Base-by-base conservation (phyloP, 768 basidiomycete species). In the Saitozyma podzolica region DNA sequence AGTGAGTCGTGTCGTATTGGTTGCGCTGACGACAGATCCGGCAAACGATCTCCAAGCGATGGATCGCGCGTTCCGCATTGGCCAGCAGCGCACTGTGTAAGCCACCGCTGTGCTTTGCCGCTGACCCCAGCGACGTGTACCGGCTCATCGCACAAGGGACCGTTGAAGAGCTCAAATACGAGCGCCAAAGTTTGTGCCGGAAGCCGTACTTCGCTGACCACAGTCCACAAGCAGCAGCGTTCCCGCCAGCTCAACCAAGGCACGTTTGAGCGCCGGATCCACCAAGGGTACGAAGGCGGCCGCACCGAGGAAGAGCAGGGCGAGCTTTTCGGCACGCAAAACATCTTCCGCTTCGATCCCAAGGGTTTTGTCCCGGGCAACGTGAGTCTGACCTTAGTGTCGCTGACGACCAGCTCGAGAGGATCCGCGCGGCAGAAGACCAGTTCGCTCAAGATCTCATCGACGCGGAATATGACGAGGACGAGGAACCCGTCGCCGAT, bases 41-140 rank as follows among this genome's bases (percentile, higher is more conserved):
- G 91, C 94, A 0, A 90, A 96, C 69, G 95, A 99, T 75, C 80
- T 97, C 8, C 95, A 81, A 64, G 80, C 81, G 0, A 80, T 80
- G 80, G 79, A 76, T 57, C 67, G 78, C 61, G 78, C 78, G 6
- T 77, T 79, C 50, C 70, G 78, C 9, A 79, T 79, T 52, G 78
- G 78, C 14, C 78, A 79, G 52, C 75, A 76, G 52, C 64, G 78
- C 40, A 69, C 74, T 10, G 78, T 79, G 69, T 75, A 54, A 61
- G 72, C 60, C 9, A 17, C 0, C 9, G 14, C 0, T 10, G 41
- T 19, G 4, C 10, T 48, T 47, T 50, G 54, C 40, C 29, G 47
- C 49, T 48, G 19, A 29, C 7, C 14, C 10, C 52, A 73, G 74
- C 9, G 71, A 78, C 60, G 76, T 79, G 8, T 79, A 79, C 57